These are phyloP conservation scores for Pseudozyma pruni DNA, from an alignment of 1,284 basidiomycete species.

Conservation along the genomic window DNA sequence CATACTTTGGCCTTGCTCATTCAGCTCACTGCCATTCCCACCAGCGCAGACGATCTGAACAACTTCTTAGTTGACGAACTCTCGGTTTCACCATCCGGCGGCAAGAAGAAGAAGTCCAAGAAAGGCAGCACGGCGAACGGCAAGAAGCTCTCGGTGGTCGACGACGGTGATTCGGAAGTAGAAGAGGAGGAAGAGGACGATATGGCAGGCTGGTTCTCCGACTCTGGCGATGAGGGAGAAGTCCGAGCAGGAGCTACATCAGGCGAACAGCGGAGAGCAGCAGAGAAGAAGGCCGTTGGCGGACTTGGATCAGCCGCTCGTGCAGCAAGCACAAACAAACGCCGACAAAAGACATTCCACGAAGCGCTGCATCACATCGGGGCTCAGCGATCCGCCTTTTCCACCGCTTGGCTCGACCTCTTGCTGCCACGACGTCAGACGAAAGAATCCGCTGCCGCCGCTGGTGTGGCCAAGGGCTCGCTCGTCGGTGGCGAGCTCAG, in stretches of 20 bases:
- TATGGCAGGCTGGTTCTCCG: conserved; percentile 70
- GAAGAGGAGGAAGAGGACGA: conserved; percentile 68
- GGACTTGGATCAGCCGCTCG: conserved; percentile 31
- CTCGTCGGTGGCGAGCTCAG: conserved; percentile 69
- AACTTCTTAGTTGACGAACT: conserved; percentile 78
- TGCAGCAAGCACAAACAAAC: conserved; percentile 45
- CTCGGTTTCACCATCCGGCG: conserved; percentile 22
- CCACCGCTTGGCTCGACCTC: conserved; percentile 79
- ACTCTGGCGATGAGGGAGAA: conserved; percentile 59
- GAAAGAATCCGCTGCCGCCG: conserved; percentile 14
- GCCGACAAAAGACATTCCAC: conserved; percentile 61
- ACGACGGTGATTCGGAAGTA: conserved; percentile 64
- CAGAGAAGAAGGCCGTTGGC: conserved; percentile 27
- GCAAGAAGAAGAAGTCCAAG: conserved; percentile 33
- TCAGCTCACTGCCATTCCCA: conserved; percentile 83
- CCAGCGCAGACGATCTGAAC: conserved; percentile 79
- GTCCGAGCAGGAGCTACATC: conserved; percentile 56
- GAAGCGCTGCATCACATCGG: conserved; percentile 74
- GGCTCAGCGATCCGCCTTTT: conserved; percentile 82
- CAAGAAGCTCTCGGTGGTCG: conserved; percentile 45
- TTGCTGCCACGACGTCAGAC: conserved; percentile 71
- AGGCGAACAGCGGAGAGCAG: conserved; percentile 24
- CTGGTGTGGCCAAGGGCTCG: conserved; percentile 13
- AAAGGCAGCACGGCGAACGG: conserved; percentile 26
- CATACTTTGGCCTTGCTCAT: conserved; percentile 84